Evolutionary conservation across 140 eudicot species (phyloP).

Genomic region (Stevia rebaudiana): DNA sequence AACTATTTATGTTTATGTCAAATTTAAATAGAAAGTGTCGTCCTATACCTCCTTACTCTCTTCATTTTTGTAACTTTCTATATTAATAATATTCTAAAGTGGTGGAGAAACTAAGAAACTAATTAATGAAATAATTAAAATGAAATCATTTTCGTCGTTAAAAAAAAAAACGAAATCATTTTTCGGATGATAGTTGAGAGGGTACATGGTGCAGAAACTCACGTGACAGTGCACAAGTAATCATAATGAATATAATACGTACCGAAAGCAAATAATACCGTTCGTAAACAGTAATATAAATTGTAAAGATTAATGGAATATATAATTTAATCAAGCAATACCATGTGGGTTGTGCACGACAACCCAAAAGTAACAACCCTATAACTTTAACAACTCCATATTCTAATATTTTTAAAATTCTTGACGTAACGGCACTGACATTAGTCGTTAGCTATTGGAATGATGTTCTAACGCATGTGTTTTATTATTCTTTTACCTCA

Average conservation of each 20-base stretch:
- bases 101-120: no score
- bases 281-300: slow-evolving; percentile 1
- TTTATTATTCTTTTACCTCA: neutral
- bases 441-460: slow-evolving; percentile 15
- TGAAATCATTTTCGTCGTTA: no score
- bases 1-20: neutral
- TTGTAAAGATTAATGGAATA: slow-evolving; percentile 27
- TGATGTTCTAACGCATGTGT: slow-evolving; percentile 5
- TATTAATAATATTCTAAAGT: no score
- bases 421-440: slow-evolving; percentile 5
- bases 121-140: no score
- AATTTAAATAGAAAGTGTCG: neutral
- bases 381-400: slow-evolving; percentile 21
- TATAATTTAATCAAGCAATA: neutral
- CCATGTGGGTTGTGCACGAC: slow-evolving; percentile 28
- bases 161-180: no score
- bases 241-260: slow-evolving; percentile 8
- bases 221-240: slow-evolving; percentile 29
- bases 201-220: slow-evolving; percentile 32
- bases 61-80: no score
- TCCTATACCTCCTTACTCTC: no score
- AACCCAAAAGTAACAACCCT: slow-evolving; percentile 6
- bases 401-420: neutral
- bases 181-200: no score
- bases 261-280: neutral